phyloP scores from a whole-genome alignment of 2,329 filamentous ascomycete genomes.

The Aschersonia sp. region DNA sequence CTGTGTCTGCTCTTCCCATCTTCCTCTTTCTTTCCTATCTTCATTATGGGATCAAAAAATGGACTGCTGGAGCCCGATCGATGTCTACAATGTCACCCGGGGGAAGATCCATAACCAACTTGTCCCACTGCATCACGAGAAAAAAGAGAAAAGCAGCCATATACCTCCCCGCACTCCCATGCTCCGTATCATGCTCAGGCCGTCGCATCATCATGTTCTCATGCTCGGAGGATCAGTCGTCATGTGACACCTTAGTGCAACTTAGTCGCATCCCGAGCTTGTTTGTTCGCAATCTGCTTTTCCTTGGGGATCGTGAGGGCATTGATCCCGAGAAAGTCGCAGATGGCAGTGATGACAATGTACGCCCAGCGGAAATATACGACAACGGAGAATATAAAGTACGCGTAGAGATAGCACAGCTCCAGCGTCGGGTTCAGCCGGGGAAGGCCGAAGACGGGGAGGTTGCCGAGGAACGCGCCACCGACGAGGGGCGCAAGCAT shows the following conservation, averaged over 20 bases:
- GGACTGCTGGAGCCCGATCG: too few species aligned
- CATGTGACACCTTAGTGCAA: slow-evolving; percentile 10
- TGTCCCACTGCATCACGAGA: too few species aligned
- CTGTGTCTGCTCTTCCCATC: too few species aligned
- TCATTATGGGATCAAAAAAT: too few species aligned
- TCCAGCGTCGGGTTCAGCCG: slow-evolving; percentile 53
- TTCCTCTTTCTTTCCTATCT: too few species aligned
- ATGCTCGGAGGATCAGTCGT: not conserved
- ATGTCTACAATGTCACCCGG: too few species aligned
- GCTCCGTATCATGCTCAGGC: too few species aligned
- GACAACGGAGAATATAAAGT: slow-evolving; percentile 69
- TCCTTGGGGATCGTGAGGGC: slow-evolving; percentile 70
- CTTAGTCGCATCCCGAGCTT: slow-evolving; percentile 23
- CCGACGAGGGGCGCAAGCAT: slow-evolving; percentile 78
- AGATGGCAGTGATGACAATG: slow-evolving; percentile 82
- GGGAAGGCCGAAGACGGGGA: slow-evolving; percentile 61
- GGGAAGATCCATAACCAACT: too few species aligned
- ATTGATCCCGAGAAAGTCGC: slow-evolving; percentile 82
- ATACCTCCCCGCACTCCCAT: too few species aligned
- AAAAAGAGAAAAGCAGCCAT: too few species aligned
- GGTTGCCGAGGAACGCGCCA: slow-evolving; percentile 69
- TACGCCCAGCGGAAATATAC: slow-evolving; percentile 90
- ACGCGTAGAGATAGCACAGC: slow-evolving; percentile 67
- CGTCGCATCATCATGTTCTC: not conserved
- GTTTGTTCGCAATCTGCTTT: slow-evolving; percentile 42